Base-by-base conservation (phyloP, 2,329 filamentous ascomycete genomes). In the Fusarium sp. region DNA sequence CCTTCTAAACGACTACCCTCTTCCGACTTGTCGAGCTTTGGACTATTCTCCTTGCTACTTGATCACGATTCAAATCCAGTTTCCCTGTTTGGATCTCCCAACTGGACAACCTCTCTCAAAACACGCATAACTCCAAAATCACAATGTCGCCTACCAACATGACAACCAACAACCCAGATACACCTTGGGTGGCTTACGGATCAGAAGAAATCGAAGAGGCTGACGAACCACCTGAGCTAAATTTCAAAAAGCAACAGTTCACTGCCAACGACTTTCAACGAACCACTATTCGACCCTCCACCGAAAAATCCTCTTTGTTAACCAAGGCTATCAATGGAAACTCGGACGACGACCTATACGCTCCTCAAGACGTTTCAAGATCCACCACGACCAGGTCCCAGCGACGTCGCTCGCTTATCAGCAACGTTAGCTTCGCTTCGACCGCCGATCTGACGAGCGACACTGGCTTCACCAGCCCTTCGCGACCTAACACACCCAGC, bases 401-500 rank as follows among this genome's bases (percentile, higher is more conserved):
- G 33, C 81, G 85, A 60, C 81, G 85, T 71, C 83, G 88, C 62
- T 95, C 92, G 62, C 89, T 91, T 72, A 91, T 90, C 77, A 96
- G 93, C 82, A 95, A 90, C 75, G 82, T 89, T 70, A 97, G 94
- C 80, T 81, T 91, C 62, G 86, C 92, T 45, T 97, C 94, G 3
- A 96, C 93, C 4, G 92, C 92, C 37, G 95, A 97, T 69, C 84
- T 98, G 58, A 97, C 94, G n/a, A 97, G 94, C 79, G 96, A 97
- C 75, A 96, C 92, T 59, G 94, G 93, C 61, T 82, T 96, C 61
- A 97, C 94, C 19, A 97, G 93, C 74, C 94, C 95, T 41, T 91
- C 93, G n/a, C 86, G 93, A 56, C 92, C 93, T 35, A 93, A 88
- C 77, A 95, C 93, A 0, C 93, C 94, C 1, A 98, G 95, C 75